phyloP scores from a whole-genome alignment of 2,329 filamentous ascomycete genomes.

The Mycosphaerella sp. region DNA sequence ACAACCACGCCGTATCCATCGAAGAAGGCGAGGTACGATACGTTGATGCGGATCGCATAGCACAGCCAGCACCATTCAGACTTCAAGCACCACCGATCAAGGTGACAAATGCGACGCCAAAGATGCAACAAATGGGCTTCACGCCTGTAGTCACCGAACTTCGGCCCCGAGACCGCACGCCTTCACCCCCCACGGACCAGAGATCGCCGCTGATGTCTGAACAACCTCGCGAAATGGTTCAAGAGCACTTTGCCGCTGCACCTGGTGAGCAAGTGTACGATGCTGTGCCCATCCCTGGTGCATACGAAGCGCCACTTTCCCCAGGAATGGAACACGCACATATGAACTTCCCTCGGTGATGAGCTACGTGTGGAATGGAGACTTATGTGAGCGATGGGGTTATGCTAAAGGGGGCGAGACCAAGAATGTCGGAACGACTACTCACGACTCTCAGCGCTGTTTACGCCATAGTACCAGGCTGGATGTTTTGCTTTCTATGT shows the following conservation, averaged over 20 bases:
- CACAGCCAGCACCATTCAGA: constrained; percentile 59
- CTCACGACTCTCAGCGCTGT: constrained; percentile 1
- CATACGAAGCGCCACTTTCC: constrained; percentile 50
- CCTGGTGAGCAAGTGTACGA: constrained; percentile 81
- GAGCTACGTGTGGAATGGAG: not conserved
- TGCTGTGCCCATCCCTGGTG: constrained; percentile 79
- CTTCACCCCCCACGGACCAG: constrained; percentile 32
- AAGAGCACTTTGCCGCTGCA: constrained; percentile 62
- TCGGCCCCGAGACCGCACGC: constrained; percentile 20
- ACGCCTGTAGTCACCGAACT: constrained; percentile 37
- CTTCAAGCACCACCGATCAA: constrained; percentile 79
- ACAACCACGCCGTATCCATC: constrained; percentile 35
- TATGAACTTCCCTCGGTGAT: constrained; percentile 15
- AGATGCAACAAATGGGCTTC: constrained; percentile 58
- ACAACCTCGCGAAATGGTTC: constrained; percentile 43
- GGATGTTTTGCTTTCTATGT: constrained; percentile 9
- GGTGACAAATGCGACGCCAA: constrained; percentile 71
- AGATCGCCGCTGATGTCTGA: constrained; percentile 36
- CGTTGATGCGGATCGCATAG: constrained; percentile 50
- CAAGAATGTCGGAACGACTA: constrained; percentile 8
- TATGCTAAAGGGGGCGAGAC: not conserved
- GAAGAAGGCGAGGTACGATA: constrained; percentile 51
- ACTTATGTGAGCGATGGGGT: constrained; percentile 3
- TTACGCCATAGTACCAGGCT: not conserved
- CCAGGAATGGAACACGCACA: constrained; percentile 19